Base-by-base conservation (phyloP, 208 protist species). In the Acanthamoeba polyphaga region DNA sequence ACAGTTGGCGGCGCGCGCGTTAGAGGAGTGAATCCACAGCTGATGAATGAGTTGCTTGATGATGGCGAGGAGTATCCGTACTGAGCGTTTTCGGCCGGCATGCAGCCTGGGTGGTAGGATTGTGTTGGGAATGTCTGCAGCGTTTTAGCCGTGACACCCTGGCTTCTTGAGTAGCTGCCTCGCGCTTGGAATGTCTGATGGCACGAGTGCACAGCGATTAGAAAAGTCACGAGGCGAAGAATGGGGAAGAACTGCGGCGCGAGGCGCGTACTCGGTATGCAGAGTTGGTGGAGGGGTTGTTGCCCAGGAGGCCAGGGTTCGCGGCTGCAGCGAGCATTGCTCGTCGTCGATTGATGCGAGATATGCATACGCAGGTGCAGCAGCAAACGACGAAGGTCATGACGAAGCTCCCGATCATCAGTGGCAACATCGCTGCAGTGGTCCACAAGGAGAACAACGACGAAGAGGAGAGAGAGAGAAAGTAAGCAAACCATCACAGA, bases 311-410 rank as follows among this genome's bases (percentile, higher is more conserved):
- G 38, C 19, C 58, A 10, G 87, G 87, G 24, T 70, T 92, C 8
- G 87, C 10, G 43, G 87, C 87, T n/a, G 85, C 60, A n/a, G 62
- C 62, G 6, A 76, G 58, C 38, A 76, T 17, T 15, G 62, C 64
- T 3, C 87, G 55, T 34, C 64, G 55, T 13, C 64, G 55, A 43
- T 76, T 70, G 0, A 92, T 92, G 46, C 87, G 87, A 7, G 87
- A 92, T n/a, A 92, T 76, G 64, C 87, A 92, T 3, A 92, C 64
- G 46, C 87, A 72, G 13, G 64, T 78, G 46, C 55, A 92, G 62
- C 87, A 92, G 87, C 87, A 92, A 9, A 92, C 58, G 12, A 92
- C 49, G 19, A 92, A 92, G 32, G 34, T 55, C 64, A 76, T 92
- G 13, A 76, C 87, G 22, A 76, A 92, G 64, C 62, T 76, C 3